Evolutionary conservation across 202 grass and related monocot species (phyloP), one percentile per base, ranked within the genome.

Genomic region (Zoysia matrella): DNA sequence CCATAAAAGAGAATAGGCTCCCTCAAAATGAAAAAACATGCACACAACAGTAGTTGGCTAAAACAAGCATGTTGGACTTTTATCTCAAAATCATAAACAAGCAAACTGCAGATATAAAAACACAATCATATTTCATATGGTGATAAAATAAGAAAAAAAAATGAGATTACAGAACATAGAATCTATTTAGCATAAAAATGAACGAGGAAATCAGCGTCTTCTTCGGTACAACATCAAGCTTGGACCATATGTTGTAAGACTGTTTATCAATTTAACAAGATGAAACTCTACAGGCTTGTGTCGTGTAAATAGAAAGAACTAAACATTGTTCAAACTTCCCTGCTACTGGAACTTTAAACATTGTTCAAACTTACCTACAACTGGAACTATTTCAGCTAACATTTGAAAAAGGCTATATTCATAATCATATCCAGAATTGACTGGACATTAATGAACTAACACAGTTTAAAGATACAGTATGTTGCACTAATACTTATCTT

Each of bases 201-300:
- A 60, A 76, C 52, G 46, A 76, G 30, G 3, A 73, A 77, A 71
- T 52, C 65, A 60, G 69, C 2, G 52, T 43, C 13, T 15, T 5
- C 12, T 58, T 60, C 22, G 42, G 13, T 40, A 18, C 18, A 3
- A 42, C 65, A 84, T 13, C 2, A 60, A 49, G 49, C 36, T 84
- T 62, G 65, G 77, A 83, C 2, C 4, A 68, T 52, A 54, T 77
- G 14, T 6, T 4, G 43, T 39, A 71, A 43, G 47, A 65, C 57
- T 64, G 47, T 71, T 63, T 71, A 16, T 63, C 5, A 42, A 81
- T 62, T 58, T 81, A 81, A 44, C 58, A 73, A 56, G 40, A 40
- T 55, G 10, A 52, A 18, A 44, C 51, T 46, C 36, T 52, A 67
- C 16, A 2, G 10, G 9, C 64, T 53, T 44, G 3, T 65, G 72